These are phyloP conservation scores for Butyriboletus loyo DNA, from an alignment of 768 basidiomycete genomes.

Conservation along the genomic window DNA sequence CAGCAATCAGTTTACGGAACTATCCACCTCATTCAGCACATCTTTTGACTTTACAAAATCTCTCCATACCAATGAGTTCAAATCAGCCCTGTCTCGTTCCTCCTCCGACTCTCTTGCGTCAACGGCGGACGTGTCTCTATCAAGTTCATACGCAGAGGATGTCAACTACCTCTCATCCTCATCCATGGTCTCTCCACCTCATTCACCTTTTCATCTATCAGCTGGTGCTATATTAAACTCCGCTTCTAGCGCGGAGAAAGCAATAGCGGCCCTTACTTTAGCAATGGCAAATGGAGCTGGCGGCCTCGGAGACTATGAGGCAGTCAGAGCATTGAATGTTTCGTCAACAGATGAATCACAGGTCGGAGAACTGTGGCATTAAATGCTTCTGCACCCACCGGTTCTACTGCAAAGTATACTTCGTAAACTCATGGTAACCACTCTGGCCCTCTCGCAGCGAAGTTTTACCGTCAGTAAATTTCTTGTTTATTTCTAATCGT, in stretches of 20 bases:
- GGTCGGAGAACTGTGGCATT: conserved; percentile 61
- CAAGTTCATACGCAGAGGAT: conserved; percentile 3
- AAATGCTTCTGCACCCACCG: conserved; percentile 5
- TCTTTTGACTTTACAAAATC: conserved; percentile 24
- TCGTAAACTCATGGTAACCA: not conserved
- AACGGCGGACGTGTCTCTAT: conserved; percentile 3
- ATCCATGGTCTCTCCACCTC: conserved; percentile 9
- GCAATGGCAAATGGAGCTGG: conserved; percentile 66
- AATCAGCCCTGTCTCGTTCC: conserved; percentile 16
- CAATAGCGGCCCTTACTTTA: conserved; percentile 54
- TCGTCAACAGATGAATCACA: conserved; percentile 39
- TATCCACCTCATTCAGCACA: conserved; percentile 22
- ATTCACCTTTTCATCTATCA: conserved; percentile 11
- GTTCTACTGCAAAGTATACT: conserved; percentile 3
- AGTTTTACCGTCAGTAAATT: conserved; percentile 2
- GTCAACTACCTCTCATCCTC: conserved; percentile 7
- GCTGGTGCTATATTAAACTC: conserved; percentile 10
- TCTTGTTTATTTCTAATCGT: conserved; percentile 31
- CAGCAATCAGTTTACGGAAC: conserved; percentile 12
- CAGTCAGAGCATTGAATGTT: conserved; percentile 40
- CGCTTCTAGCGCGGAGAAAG: conserved; percentile 53
- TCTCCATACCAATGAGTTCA: conserved; percentile 29
- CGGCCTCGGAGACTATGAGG: conserved; percentile 54
- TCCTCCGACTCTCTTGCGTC: conserved; percentile 17
- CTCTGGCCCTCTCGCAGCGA: not conserved